Conservation (phyloP, 2,329 filamentous ascomycete genomes). For the Metarhizium anisopliae region DNA sequence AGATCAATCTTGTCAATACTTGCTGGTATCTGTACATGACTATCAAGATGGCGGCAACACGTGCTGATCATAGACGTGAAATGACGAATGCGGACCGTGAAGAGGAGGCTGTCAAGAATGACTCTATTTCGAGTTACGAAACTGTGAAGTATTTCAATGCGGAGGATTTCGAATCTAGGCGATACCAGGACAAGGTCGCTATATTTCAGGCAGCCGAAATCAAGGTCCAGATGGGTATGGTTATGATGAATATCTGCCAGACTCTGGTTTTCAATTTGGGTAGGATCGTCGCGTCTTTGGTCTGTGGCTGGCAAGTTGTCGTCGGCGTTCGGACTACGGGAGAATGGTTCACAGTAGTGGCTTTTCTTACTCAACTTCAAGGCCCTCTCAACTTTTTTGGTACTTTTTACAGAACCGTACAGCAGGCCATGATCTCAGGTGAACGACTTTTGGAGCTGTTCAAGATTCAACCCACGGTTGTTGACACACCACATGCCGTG, state of each 20-base stretch:
- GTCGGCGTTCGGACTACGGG: conserved; percentile 56
- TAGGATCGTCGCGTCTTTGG: conserved; percentile 60
- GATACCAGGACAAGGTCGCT: conserved; percentile 62
- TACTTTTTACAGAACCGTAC: conserved; percentile 91
- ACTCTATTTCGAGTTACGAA: conserved; percentile 98
- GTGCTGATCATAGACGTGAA: conserved; percentile 79
- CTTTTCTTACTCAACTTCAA: conserved; percentile 73
- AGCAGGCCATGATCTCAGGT: conserved; percentile 94
- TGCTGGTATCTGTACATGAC: conserved; percentile 97
- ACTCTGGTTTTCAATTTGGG: conserved; percentile 73
- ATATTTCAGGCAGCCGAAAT: conserved; percentile 68
- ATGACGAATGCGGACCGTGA: conserved; percentile 95
- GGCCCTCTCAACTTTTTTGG: conserved; percentile 81
- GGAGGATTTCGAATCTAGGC: conserved; percentile 66
- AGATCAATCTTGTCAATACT: conserved; percentile 82
- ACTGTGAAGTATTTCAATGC: conserved; percentile 89
- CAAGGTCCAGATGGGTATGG: conserved; percentile 66
- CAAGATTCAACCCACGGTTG: conserved; percentile 87
- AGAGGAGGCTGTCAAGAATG: conserved; percentile 96
- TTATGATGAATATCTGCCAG: conserved; percentile 73
- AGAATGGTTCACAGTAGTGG: conserved; percentile 64
- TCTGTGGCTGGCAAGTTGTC: conserved; percentile 70
- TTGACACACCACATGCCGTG: conserved; percentile 61
- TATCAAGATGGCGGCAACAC: conserved; percentile 88
- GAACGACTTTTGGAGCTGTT: conserved; percentile 93